Conservation (phyloP, 2,329 filamentous ascomycete genomes). For the Fusarium verticillioides region DNA sequence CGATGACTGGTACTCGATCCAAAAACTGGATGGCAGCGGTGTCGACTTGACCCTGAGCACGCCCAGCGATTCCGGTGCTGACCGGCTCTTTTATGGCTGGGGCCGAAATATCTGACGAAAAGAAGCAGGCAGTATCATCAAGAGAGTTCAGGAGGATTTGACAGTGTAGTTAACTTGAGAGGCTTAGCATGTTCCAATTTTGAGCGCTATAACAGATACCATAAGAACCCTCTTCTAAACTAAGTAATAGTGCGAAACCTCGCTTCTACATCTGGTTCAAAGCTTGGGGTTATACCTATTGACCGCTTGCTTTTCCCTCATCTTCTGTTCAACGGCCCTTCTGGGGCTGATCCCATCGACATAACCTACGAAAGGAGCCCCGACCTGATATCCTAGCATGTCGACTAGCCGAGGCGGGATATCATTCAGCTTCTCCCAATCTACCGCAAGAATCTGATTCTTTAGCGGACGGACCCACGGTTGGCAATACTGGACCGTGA, state of each 20-base stretch:
- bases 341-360: not conserved
- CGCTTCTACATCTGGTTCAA: not conserved
- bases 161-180: not conserved
- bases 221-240: fast-evolving
- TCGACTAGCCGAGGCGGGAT: not conserved
- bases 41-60: not conserved
- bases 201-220: fast-evolving
- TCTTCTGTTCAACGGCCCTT: not conserved
- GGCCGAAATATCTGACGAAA: not conserved
- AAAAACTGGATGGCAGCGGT: not conserved
- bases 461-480: not conserved
- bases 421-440: not conserved
- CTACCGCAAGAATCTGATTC: not conserved
- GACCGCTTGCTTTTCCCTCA: not conserved
- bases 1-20: not conserved
- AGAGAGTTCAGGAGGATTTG: not conserved
- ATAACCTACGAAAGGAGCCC: not conserved
- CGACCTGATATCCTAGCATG: not conserved
- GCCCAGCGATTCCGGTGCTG: not conserved
- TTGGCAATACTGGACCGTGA: not conserved
- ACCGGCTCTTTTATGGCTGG: not conserved
- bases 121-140: fast-evolving
- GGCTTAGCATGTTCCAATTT: not conserved
- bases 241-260: fast-evolving
- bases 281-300: not conserved